Conservation (phyloP, 345 rosid genomes). For the Bretschneidera sinensis region DNA sequence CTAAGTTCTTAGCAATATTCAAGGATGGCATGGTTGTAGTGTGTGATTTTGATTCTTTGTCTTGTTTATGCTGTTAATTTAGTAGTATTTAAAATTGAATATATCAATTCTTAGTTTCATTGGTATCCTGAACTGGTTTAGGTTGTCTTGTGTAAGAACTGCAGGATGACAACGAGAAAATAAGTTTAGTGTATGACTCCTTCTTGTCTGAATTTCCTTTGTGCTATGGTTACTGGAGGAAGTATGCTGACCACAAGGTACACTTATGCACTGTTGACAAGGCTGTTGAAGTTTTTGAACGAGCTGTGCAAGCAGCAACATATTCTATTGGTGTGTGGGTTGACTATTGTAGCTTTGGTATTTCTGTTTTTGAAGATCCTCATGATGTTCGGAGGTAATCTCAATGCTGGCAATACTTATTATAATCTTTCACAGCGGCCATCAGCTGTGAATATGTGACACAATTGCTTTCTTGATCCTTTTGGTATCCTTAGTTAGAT, state of each 20-base stretch:
- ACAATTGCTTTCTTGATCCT: neutral
- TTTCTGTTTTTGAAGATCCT: constrained; percentile 59
- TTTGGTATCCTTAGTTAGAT: neutral
- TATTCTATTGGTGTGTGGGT: constrained; percentile 74
- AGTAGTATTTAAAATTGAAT: neutral
- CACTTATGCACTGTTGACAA: constrained; percentile 47
- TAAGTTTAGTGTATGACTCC: constrained; percentile 63
- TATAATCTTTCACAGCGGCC: neutral
- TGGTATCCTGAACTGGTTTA: neutral
- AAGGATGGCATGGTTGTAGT: neutral
- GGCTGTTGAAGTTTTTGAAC: constrained; percentile 68
- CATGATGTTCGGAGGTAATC: constrained; percentile 67
- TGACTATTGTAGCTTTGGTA: constrained; percentile 60
- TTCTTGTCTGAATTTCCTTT: constrained; percentile 78
- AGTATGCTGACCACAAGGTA: constrained; percentile 58
- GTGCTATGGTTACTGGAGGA: constrained; percentile 90
- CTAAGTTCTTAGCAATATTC: neutral
- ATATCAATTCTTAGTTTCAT: constrained; percentile 6
- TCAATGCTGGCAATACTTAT: constrained; percentile 2
- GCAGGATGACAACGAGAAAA: constrained; percentile 65
- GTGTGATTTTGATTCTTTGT: no score
- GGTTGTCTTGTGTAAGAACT: constrained; percentile 5
- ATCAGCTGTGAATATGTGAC: neutral
- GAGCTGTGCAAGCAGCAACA: constrained; percentile 61
- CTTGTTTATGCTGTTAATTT: neutral